phyloP scores from a whole-genome alignment of 257 asterid species.

The Nicotiana tabacum region DNA sequence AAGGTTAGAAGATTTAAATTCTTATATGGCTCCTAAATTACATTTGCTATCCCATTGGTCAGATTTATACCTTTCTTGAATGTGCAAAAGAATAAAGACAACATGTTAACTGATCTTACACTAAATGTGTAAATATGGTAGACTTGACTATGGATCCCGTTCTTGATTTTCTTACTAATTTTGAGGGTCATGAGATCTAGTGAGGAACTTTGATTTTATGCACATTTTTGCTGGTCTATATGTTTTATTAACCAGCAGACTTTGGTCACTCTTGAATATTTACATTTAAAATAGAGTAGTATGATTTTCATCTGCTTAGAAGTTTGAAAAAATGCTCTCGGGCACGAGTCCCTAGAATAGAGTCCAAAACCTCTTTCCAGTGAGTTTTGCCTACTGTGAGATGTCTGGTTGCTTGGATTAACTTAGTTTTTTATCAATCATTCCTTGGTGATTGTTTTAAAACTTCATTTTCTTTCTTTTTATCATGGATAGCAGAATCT shows the following conservation, averaged over 20 bases:
- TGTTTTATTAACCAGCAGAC: not conserved
- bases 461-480: too few relatives aligned
- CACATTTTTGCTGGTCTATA: not conserved
- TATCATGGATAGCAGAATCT: not conserved
- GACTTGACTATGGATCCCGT: not conserved
- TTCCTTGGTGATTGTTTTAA: too few relatives aligned
- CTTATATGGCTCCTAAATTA: constrained; percentile 5
- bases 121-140: not conserved
- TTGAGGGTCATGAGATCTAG: not conserved
- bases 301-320: too few relatives aligned
- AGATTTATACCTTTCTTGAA: not conserved
- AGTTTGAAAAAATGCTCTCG: not conserved
- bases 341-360: not conserved
- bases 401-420: too few relatives aligned
- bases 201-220: not conserved
- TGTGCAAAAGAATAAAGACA: not conserved
- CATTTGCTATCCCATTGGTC: not conserved
- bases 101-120: constrained; percentile 6
- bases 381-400: too few relatives aligned
- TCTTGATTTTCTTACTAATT: constrained; percentile 1
- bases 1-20: constrained; percentile 52
- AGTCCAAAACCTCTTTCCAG: not conserved
- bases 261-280: not conserved
- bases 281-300: not conserved
- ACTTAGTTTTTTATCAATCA: too few relatives aligned